Conservation (phyloP, 2,329 filamentous ascomycete species). For the Helminthosporium solani region DNA sequence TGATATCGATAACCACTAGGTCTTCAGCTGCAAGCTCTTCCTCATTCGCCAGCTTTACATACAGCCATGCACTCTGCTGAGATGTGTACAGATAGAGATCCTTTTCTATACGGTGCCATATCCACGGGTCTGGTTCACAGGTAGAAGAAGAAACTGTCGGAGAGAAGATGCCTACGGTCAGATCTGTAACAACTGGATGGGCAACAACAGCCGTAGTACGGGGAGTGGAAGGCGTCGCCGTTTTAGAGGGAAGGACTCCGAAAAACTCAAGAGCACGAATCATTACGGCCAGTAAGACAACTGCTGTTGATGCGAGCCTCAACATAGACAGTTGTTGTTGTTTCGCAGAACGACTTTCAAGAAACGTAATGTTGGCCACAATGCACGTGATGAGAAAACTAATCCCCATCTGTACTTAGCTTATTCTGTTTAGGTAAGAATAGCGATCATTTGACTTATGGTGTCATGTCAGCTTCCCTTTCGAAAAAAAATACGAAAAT, state of each 20-base stretch:
- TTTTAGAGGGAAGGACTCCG: constrained; percentile 13
- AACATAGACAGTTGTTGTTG: no score
- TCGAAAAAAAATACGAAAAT: no score
- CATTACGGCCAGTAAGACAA: no score
- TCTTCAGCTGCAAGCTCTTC: constrained; percentile 71
- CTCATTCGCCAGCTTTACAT: constrained; percentile 49
- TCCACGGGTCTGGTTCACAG: constrained; percentile 23
- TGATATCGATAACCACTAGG: constrained; percentile 73
- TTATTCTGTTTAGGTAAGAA: no score
- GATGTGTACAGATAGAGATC: constrained; percentile 14
- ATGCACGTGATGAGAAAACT: no score
- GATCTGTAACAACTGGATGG: constrained; percentile 33
- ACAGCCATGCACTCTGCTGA: constrained; percentile 14
- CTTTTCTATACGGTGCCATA: constrained; percentile 19
- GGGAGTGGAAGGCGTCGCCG: constrained; percentile 18
- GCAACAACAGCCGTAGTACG: constrained; percentile 15
- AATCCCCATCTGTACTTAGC: no score
- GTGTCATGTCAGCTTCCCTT: no score
- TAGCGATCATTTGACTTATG: no score
- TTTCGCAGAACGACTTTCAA: no score
- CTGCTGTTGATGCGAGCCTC: no score
- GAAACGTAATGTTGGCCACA: no score
- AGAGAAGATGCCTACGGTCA: constrained; percentile 29
- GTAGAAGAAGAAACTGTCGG: constrained; percentile 20
- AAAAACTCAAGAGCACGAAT: no score